A percentile compares a stretch with the other conserved stretches of the same genome.
phyloP scores from a whole-genome alignment of 345 rosid genomes.

The Bruguiera sexangula region DNA sequence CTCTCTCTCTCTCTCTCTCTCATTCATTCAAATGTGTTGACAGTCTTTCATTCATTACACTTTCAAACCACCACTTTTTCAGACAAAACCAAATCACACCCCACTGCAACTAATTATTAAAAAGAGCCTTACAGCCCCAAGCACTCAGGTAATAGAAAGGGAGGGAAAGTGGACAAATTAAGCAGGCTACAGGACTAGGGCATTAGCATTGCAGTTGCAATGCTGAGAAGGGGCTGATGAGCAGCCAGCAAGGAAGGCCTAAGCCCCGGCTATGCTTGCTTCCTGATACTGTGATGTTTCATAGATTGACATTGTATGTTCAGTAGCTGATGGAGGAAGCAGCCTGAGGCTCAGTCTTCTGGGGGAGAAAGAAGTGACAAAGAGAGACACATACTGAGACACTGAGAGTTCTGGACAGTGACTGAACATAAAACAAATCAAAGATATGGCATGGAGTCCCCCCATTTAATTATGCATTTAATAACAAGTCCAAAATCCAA shows the following conservation, averaged over 20 bases:
- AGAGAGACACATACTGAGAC: constrained; percentile 24
- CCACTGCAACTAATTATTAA: constrained; percentile 48
- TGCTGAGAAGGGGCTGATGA: too few relatives aligned
- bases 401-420: constrained; percentile 38
- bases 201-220: constrained; percentile 16
- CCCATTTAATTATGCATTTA: not conserved
- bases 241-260: not conserved
- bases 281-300: constrained; percentile 26
- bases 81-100: constrained; percentile 54
- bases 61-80: constrained; percentile 55
- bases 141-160: not conserved
- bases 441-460: constrained; percentile 25
- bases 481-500: constrained; percentile 9
- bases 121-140: constrained; percentile 18
- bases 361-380: constrained; percentile 13
- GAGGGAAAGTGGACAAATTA: not conserved
- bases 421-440: constrained; percentile 47
- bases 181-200: not conserved
- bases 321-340: constrained; percentile 12
- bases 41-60: constrained; percentile 43
- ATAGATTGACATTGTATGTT: constrained; percentile 26
- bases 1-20: constrained; percentile 11
- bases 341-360: constrained; percentile 33
- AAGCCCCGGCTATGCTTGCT: constrained; percentile 11
- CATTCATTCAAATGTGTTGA: constrained; percentile 31